Percentiles rank a stretch among this genome's conserved stretches.
Evolutionary conservation across 371 early-diverging fungal genomes (phyloP).

Genomic region (Conidiobolus incongruus): DNA sequence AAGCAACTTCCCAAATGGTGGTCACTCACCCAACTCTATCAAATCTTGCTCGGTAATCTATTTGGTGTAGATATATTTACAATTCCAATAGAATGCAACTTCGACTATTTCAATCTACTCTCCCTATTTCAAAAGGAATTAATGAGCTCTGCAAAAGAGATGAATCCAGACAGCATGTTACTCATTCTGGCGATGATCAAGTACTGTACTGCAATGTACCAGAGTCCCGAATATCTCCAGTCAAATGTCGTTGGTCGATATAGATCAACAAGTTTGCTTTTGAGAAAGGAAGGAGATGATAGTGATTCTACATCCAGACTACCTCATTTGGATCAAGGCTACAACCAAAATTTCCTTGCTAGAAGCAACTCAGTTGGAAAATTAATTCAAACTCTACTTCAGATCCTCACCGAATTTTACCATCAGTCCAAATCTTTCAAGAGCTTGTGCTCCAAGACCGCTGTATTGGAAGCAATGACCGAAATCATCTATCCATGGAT

Average conservation of each 20-base stretch:
- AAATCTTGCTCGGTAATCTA: slow-evolving; percentile 23
- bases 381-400: slow-evolving; percentile 19
- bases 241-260: not conserved
- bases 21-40: slow-evolving; percentile 31
- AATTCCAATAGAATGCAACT: slow-evolving; percentile 16
- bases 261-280: slow-evolving; percentile 9
- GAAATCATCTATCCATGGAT: not conserved
- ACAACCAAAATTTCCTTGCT: not conserved
- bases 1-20: slow-evolving; percentile 29
- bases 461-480: not conserved
- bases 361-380: slow-evolving; percentile 3
- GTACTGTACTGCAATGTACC: slow-evolving; percentile 6
- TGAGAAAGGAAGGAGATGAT: slow-evolving; percentile 5
- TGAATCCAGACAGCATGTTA: slow-evolving; percentile 14
- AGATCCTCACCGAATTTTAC: slow-evolving; percentile 28
- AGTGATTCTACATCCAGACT: not conserved
- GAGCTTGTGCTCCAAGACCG: slow-evolving; percentile 19
- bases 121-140: slow-evolving; percentile 12
- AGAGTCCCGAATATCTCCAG: too few species aligned
- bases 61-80: slow-evolving; percentile 31
- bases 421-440: slow-evolving; percentile 21
- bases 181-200: slow-evolving; percentile 16
- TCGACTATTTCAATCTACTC: slow-evolving; percentile 21
- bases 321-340: not conserved
- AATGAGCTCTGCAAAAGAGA: slow-evolving; percentile 6